phyloP scores from a whole-genome alignment of 306 rosid genomes.

The Neltuma alba region DNA sequence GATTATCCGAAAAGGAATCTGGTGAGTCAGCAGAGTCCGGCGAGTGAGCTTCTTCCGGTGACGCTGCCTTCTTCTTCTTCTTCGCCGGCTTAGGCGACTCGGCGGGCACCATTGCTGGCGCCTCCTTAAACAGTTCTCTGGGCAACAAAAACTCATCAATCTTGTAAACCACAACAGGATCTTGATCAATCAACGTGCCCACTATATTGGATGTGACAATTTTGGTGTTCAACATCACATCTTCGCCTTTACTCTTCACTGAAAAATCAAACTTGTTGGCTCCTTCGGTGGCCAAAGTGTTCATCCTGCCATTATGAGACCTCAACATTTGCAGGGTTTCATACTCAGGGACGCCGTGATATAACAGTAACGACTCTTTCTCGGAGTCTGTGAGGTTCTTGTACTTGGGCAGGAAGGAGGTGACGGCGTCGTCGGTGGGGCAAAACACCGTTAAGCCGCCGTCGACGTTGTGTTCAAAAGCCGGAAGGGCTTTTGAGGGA shows the following conservation, averaged over 20 bases:
- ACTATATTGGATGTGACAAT: constrained; percentile 57
- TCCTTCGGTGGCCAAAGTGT: constrained; percentile 85
- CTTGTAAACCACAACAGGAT: constrained; percentile 78
- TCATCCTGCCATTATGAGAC: constrained; percentile 66
- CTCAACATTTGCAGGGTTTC: constrained; percentile 72
- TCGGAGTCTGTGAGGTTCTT: constrained; percentile 68
- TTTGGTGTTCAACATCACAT: constrained; percentile 63
- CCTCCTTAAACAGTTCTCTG: constrained; percentile 63
- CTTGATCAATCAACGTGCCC: constrained; percentile 78
- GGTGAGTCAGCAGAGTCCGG: constrained; percentile 33
- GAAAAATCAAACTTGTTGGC: constrained; percentile 79
- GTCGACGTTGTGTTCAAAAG: constrained; percentile 56
- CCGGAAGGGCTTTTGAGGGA: constrained; percentile 54
- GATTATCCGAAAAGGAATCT: constrained; percentile 23
- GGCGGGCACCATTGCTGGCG: constrained; percentile 25
- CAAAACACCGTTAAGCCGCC: constrained; percentile 91
- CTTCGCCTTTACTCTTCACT: constrained; percentile 82
- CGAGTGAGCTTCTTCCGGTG: not conserved
- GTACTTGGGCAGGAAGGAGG: constrained; percentile 62
- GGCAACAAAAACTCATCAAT: constrained; percentile 77
- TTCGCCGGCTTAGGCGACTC: constrained; percentile 31
- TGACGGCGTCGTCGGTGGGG: constrained; percentile 63
- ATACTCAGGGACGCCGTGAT: constrained; percentile 79
- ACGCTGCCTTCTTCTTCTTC: constrained; percentile 18
- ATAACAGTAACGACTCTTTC: constrained; percentile 64